Evolutionary conservation across 495 filamentous ascomycete species (phyloP).

Genomic region (Penicillium coprophilum): DNA sequence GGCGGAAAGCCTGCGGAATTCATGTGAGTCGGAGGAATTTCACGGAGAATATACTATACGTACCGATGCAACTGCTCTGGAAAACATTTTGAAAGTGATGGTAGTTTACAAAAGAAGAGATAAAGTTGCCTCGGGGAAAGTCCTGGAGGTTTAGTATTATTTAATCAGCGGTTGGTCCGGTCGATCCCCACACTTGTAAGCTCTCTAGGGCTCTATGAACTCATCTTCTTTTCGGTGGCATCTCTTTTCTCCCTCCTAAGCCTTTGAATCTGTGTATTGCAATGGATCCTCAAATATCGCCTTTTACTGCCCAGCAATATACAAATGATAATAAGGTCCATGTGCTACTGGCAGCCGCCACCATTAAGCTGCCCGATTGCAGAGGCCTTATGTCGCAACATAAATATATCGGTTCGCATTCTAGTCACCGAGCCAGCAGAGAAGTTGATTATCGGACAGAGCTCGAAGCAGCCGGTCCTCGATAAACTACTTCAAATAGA

Average conservation of each 20-base stretch:
- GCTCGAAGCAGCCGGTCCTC: constrained; percentile 64
- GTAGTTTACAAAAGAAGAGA: constrained; percentile 1
- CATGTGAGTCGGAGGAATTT: constrained; percentile 3
- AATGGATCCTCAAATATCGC: neutral
- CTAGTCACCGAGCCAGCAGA: constrained; percentile 70
- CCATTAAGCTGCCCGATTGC: constrained; percentile 86
- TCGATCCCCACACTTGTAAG: constrained; percentile 13
- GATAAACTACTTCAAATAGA: constrained; percentile 47
- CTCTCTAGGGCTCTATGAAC: neutral
- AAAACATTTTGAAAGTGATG: constrained; percentile 31
- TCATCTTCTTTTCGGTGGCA: neutral
- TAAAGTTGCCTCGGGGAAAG: constrained; percentile 9
- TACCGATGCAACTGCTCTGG: constrained; percentile 39
- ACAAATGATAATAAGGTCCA: constrained; percentile 64
- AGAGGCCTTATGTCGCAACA: constrained; percentile 49
- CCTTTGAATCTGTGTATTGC: neutral
- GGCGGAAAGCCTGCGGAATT: constrained; percentile 37
- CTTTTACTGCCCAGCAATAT: neutral
- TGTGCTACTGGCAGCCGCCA: constrained; percentile 79
- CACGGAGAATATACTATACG: constrained; percentile 6
- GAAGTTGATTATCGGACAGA: constrained; percentile 69
- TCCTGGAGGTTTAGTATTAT: constrained; percentile 10
- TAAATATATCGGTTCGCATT: constrained; percentile 70
- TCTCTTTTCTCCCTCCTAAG: too few species aligned
- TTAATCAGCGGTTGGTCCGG: constrained; percentile 14